phyloP scores from a whole-genome alignment of 1,284 basidiomycete species.

The Salmacisia buchloeana region DNA sequence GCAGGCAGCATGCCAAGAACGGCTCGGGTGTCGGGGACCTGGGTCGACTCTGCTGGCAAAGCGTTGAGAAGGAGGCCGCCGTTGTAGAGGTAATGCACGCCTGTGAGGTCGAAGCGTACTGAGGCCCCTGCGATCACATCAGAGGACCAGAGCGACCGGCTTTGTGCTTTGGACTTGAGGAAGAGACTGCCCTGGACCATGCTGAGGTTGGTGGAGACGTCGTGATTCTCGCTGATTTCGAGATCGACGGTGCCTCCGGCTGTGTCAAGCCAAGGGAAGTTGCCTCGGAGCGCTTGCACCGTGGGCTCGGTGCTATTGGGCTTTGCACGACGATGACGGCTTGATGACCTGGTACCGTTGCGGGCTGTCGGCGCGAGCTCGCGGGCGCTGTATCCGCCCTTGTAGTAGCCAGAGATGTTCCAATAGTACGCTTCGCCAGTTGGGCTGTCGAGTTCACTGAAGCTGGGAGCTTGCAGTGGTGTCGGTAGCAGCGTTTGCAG shows the following conservation, averaged over 20 bases:
- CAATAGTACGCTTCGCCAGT: neutral
- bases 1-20: neutral
- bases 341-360: neutral
- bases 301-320: neutral
- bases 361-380: neutral
- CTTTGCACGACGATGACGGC: neutral
- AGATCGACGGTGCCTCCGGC: neutral
- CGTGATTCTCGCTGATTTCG: slow-evolving; percentile 7
- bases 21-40: neutral
- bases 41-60: neutral
- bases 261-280: slow-evolving; percentile 2
- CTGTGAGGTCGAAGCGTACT: neutral
- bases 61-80: neutral
- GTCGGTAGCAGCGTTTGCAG: neutral
- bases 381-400: neutral
- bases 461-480: neutral
- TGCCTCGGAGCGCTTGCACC: neutral
- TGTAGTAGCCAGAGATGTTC: slow-evolving; percentile 7
- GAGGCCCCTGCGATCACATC: neutral
- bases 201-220: neutral
- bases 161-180: neutral
- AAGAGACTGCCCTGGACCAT: neutral
- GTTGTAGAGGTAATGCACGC: neutral
- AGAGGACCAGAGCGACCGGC: neutral
- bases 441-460: neutral